Percentiles rank a stretch among this genome's conserved stretches.
These are phyloP conservation scores for Pseudogymnoascus sp. DNA, from an alignment of 2,329 filamentous ascomycete genomes.

Conservation along the genomic window DNA sequence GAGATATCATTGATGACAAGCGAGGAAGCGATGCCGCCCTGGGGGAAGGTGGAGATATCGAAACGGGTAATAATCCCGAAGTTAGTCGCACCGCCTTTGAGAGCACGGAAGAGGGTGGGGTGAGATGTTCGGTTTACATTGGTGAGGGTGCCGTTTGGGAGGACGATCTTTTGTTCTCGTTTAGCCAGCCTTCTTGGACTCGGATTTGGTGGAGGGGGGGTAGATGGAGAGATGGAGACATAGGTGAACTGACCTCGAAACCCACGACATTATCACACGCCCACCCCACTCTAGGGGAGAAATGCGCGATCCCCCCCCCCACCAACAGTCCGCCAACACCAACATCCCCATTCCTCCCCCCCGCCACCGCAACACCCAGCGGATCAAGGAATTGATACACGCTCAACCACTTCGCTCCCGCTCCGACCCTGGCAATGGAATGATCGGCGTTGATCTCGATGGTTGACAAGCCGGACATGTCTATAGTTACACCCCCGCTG, in stretches of 20 bases:
- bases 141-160: conserved; percentile 10
- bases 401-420: conserved; percentile 7
- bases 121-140: conserved; percentile 9
- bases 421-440: neutral
- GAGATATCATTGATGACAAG: neutral
- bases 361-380: neutral
- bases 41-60: conserved; percentile 31
- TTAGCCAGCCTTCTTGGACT: too few species aligned
- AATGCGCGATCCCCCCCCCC: conserved; percentile 8
- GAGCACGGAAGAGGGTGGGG: conserved; percentile 23
- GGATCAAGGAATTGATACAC: conserved; percentile 8
- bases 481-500: conserved; percentile 8
- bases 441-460: neutral
- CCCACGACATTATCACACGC: conserved; percentile 7
- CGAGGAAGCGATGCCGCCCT: neutral
- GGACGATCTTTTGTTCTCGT: conserved; percentile 14
- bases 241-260: conserved; percentile 8
- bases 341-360: neutral
- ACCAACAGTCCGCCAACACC: neutral
- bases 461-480: neutral
- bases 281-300: neutral
- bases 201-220: too few species aligned
- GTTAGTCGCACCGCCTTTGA: conserved; percentile 26
- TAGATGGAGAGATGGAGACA: too few species aligned
- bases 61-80: conserved; percentile 29